phyloP scores from a whole-genome alignment of 495 filamentous ascomycete species.

The Staphylotrichum longicolle region DNA sequence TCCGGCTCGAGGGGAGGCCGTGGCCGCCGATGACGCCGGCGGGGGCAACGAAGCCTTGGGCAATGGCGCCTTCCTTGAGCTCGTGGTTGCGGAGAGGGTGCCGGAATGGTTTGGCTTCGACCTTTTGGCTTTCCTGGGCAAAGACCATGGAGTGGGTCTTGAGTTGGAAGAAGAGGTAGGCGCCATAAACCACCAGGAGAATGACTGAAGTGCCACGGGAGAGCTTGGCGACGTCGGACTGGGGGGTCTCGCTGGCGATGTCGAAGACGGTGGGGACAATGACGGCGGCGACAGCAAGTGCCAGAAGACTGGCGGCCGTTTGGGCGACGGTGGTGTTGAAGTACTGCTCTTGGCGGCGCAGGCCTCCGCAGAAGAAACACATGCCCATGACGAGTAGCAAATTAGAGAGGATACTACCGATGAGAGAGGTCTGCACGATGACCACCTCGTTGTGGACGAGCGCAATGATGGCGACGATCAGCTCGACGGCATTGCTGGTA shows the following conservation, averaged over 20 bases:
- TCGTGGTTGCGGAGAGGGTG: conserved; percentile 23
- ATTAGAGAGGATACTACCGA: conserved; percentile 89
- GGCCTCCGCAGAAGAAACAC: conserved; percentile 87
- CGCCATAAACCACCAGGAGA: conserved; percentile 71
- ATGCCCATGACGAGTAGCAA: conserved; percentile 88
- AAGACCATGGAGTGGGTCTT: conserved; percentile 74
- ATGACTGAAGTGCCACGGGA: conserved; percentile 74
- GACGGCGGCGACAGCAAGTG: conserved; percentile 73
- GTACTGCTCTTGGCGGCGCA: conserved; percentile 75
- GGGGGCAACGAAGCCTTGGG: conserved; percentile 57
- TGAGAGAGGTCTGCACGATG: conserved; percentile 89
- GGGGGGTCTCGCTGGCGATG: conserved; percentile 35
- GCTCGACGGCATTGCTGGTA: conserved; percentile 77
- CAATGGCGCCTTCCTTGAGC: conserved; percentile 56
- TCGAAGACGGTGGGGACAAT: conserved; percentile 89
- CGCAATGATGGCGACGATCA: conserved; percentile 87
- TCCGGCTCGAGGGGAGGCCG: conserved; percentile 35
- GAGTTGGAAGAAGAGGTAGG: conserved; percentile 79
- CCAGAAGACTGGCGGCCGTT: conserved; percentile 79
- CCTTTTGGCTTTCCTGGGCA: conserved; percentile 70
- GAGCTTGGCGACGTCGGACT: conserved; percentile 51
- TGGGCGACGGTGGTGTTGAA: conserved; percentile 95
- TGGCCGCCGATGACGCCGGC: conserved; percentile 51
- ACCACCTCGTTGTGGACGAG: conserved; percentile 68
- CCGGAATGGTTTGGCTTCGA: conserved; percentile 47